Conservation (phyloP, 805 yeast species). For the Barnettozyma wickerhamii region DNA sequence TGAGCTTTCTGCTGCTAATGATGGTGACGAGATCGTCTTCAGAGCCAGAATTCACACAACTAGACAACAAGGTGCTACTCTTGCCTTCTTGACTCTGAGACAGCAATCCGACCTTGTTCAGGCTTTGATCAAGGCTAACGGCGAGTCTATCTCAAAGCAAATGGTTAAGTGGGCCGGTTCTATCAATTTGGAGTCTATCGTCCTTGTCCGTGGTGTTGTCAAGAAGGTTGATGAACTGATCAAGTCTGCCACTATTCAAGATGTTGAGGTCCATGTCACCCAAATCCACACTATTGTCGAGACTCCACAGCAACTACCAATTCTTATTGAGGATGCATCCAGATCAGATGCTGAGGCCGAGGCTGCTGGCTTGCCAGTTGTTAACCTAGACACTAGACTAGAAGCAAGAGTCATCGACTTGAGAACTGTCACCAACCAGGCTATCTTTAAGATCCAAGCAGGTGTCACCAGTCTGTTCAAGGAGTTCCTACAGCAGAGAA, state of each 20-base stretch:
- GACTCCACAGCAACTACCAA: conserved; percentile 90
- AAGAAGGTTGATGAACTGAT: conserved; percentile 81
- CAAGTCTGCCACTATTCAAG: conserved; percentile 88
- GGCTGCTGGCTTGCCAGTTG: conserved; percentile 86
- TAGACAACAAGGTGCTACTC: conserved; percentile 94
- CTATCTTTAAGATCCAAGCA: conserved; percentile 89
- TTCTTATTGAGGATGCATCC: conserved; percentile 93
- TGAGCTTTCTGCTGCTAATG: conserved; percentile 53
- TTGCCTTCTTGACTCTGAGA: conserved; percentile 86
- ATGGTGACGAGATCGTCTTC: conserved; percentile 74
- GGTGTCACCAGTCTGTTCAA: conserved; percentile 87
- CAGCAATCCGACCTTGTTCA: conserved; percentile 84
- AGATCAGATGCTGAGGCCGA: conserved; percentile 94
- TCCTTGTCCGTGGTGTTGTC: conserved; percentile 81
- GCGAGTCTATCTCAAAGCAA: conserved; percentile 78
- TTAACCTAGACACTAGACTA: conserved; percentile 92
- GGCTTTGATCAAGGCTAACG: conserved; percentile 75
- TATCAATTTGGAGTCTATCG: conserved; percentile 85
- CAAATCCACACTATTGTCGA: conserved; percentile 75
- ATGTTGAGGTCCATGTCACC: conserved; percentile 75
- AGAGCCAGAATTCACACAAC: conserved; percentile 93
- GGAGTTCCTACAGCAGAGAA: conserved; percentile 66
- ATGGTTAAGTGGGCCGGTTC: conserved; percentile 95
- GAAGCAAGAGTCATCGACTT: conserved; percentile 94
- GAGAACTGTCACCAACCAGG: conserved; percentile 96